Conservation (phyloP, 176 grass and related monocot genomes). For the Triticum timopheevii region DNA sequence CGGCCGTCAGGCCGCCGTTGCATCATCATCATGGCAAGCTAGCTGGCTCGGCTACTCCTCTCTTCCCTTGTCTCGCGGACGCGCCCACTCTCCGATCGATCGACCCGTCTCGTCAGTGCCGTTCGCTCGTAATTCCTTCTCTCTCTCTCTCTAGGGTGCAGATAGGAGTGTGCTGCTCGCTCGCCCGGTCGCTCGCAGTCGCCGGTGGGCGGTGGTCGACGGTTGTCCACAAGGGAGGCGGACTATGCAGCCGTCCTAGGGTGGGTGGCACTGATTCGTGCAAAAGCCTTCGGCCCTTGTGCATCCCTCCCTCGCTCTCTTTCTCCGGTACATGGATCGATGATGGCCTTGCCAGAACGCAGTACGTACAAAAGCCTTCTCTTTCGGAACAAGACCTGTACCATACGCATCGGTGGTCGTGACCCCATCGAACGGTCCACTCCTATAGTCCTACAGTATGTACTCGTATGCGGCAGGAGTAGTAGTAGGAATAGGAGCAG, state of each 20-base stretch:
- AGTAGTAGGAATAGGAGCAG: too few species aligned
- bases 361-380: background rate
- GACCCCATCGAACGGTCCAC: too few species aligned
- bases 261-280: background rate
- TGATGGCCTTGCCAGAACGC: background rate
- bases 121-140: background rate
- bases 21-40: background rate
- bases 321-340: background rate
- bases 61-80: background rate
- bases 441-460: too few species aligned
- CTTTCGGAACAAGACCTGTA: background rate
- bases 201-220: background rate
- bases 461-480: too few species aligned
- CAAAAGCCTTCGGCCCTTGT: background rate
- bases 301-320: background rate
- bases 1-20: background rate
- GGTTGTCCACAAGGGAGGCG: background rate
- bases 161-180: background rate
- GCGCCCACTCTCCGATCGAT: background rate
- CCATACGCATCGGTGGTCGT: too few species aligned
- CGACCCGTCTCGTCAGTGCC: background rate
- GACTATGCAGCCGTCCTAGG: background rate
- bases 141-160: background rate
- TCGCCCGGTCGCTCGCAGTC: too few species aligned
- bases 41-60: background rate